Base-by-base conservation (phyloP, 768 basidiomycete genomes). In the Sporobolomyces pararoseus region DNA sequence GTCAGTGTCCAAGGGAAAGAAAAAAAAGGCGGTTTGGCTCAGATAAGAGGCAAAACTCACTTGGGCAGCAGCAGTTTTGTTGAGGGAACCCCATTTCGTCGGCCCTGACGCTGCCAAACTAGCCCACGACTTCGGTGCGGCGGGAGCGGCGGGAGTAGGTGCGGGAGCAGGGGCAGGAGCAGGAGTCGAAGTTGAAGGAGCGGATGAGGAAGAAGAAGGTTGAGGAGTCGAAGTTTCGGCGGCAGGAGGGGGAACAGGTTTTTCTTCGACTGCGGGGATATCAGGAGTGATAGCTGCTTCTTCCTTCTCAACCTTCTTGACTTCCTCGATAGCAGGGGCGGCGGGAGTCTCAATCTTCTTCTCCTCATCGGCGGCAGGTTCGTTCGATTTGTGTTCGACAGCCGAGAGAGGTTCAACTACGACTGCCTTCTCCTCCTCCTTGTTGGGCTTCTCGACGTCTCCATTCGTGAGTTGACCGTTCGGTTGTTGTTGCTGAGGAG, bases 81-180 rank as follows among this genome's bases (percentile, higher is more conserved):
- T 90, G 42, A 91, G 88, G 1, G 86, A 80, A 51, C 91, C 90
- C 93, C 92, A 95, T 78, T 89, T 90, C 77, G 87, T 87, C 21
- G 84, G 80, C 77, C 89, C 89, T 25, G 88, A 79, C 47, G 93
- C 92, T 53, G 93, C 93, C 52, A 96, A 86, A 65, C 88, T 89
- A 0, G 94, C 94, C 94, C 93, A 97, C 0, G 88, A 88, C 78
- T 89, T 89, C 21, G 89, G 90, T 19, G 75, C 81, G 16, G 85
- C 57, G 14, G 79, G 77, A 10, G 82, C 76, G 23, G 79, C 70
- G 17, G 12, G 82, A 76, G 31, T 76, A 47, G 32, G 76, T 65
- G 34, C 73, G 72, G 47, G 76, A 37, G 55, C 60, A 21, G 60
- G 29, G 16, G 60, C 23, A 21, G 60, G 7, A 34, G 60, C 39